Conservation (phyloP, 805 yeast species). For the Kazachstania taianensis region DNA sequence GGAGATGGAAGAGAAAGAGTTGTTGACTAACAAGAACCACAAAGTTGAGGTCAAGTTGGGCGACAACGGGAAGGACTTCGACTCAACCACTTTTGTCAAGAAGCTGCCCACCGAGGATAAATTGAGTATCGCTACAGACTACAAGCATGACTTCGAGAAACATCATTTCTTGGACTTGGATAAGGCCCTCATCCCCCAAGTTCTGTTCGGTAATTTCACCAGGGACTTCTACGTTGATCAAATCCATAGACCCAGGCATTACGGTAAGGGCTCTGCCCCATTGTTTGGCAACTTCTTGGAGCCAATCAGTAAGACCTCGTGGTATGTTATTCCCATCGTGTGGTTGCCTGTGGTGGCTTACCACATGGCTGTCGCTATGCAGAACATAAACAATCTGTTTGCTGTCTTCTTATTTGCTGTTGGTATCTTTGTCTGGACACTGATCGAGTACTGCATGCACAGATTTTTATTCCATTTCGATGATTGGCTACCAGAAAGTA, state of each 20-base stretch:
- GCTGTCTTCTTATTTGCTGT: conserved; percentile 53
- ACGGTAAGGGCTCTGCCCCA: conserved; percentile 94
- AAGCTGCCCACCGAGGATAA: conserved; percentile 66
- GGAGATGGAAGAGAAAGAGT: conserved; percentile 60
- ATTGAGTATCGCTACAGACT: conserved; percentile 72
- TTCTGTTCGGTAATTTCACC: conserved; percentile 60
- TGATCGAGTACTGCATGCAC: conserved; percentile 80
- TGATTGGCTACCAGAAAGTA: conserved; percentile 71
- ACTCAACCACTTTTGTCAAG: conserved; percentile 43
- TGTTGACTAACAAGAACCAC: conserved; percentile 49
- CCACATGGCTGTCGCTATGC: conserved; percentile 50
- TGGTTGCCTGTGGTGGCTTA: conserved; percentile 80
- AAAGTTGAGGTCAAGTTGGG: conserved; percentile 48
- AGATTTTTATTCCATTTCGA: conserved; percentile 92
- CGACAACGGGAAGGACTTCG: conserved; percentile 29
- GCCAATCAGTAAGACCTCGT: conserved; percentile 82
- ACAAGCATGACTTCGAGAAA: conserved; percentile 51
- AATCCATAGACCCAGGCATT: conserved; percentile 96
- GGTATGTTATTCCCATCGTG: conserved; percentile 82
- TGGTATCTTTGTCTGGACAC: conserved; percentile 91
- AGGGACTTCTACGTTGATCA: conserved; percentile 91
- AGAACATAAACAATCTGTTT: conserved; percentile 34
- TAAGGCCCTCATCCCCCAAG: conserved; percentile 74
- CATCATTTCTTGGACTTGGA: conserved; percentile 82
- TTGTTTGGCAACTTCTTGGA: conserved; percentile 90